Percentiles rank a stretch among this genome's conserved stretches.
phyloP scores from a whole-genome alignment of 2,329 filamentous ascomycete genomes.

The Metarhizium humberi region DNA sequence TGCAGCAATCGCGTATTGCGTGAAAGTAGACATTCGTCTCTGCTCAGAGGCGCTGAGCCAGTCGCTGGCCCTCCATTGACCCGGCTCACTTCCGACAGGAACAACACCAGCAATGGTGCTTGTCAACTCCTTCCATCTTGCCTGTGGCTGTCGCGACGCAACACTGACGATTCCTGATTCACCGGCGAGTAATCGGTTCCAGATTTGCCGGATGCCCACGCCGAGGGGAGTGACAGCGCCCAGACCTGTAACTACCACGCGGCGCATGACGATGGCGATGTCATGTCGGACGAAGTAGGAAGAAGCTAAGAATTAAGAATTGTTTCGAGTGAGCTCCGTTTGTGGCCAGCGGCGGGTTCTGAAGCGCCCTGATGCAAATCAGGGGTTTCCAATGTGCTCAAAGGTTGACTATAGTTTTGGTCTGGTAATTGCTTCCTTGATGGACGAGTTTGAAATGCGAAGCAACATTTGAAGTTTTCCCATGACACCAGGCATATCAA shows the following conservation, averaged over 20 bases:
- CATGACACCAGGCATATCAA: too few relatives aligned
- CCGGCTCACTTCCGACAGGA: conserved; percentile 37
- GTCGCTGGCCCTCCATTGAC: conserved; percentile 42
- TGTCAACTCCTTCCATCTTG: conserved; percentile 60
- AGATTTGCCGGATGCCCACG: conserved; percentile 67
- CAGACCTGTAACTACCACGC: conserved; percentile 77
- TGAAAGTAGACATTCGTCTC: conserved; percentile 81
- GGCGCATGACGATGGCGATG: conserved; percentile 39
- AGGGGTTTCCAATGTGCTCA: too few relatives aligned
- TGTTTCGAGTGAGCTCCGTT: too few relatives aligned
- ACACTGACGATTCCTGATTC: conserved; percentile 75
- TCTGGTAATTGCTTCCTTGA: too few relatives aligned
- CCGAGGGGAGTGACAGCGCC: conserved; percentile 78
- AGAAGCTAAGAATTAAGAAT: too few relatives aligned
- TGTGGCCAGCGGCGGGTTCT: too few relatives aligned
- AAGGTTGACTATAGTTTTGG: too few relatives aligned
- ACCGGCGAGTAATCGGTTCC: conserved; percentile 70
- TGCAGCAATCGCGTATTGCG: conserved; percentile 84
- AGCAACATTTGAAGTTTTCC: too few relatives aligned
- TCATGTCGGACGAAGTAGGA: conserved; percentile 21
- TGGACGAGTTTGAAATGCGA: too few relatives aligned
- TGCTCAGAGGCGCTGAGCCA: conserved; percentile 46
- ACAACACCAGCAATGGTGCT: conserved; percentile 81
- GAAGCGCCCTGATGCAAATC: too few relatives aligned
- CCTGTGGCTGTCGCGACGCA: conserved; percentile 44